A percentile compares a stretch with the other conserved stretches of the same genome.
Conservation (phyloP, 1,139 yeast genomes). For the Trichomonascaceae sp. region DNA sequence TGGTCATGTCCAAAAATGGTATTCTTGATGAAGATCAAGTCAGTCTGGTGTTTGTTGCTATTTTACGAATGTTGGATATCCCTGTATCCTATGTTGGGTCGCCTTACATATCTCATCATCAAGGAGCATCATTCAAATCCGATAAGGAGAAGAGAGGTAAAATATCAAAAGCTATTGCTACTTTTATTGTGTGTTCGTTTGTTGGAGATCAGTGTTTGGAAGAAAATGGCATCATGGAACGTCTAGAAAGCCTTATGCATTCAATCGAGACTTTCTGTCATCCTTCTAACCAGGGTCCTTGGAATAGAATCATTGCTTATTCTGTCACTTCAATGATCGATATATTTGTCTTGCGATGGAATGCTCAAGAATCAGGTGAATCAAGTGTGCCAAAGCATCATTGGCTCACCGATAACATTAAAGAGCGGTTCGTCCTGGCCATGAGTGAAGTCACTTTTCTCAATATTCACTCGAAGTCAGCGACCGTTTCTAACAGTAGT, state of each 20-base stretch:
- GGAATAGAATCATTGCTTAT: constrained; percentile 71
- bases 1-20: constrained; percentile 45
- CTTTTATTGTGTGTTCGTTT: constrained; percentile 60
- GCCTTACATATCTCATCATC: constrained; percentile 26
- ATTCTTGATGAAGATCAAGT: constrained; percentile 59
- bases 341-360: constrained; percentile 32
- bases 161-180: constrained; percentile 39
- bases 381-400: constrained; percentile 37
- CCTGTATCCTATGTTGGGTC: constrained; percentile 36
- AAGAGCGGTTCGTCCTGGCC: constrained; percentile 48
- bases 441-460: constrained; percentile 54
- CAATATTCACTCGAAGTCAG: constrained; percentile 75
- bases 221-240: constrained; percentile 47
- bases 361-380: constrained; percentile 30
- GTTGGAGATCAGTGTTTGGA: constrained; percentile 37
- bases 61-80: constrained; percentile 33
- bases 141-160: constrained; percentile 23
- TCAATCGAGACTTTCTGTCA: constrained; percentile 82
- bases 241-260: constrained; percentile 51
- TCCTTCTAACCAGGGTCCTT: constrained; percentile 83
- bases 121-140: constrained; percentile 6
- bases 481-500: constrained; percentile 53
- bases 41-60: constrained; percentile 47
- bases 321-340: constrained; percentile 42
- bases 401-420: constrained; percentile 42